These are phyloP conservation scores for Cladosporium sp. DNA, from an alignment of 2,329 filamentous ascomycete species.

Conservation along the genomic window DNA sequence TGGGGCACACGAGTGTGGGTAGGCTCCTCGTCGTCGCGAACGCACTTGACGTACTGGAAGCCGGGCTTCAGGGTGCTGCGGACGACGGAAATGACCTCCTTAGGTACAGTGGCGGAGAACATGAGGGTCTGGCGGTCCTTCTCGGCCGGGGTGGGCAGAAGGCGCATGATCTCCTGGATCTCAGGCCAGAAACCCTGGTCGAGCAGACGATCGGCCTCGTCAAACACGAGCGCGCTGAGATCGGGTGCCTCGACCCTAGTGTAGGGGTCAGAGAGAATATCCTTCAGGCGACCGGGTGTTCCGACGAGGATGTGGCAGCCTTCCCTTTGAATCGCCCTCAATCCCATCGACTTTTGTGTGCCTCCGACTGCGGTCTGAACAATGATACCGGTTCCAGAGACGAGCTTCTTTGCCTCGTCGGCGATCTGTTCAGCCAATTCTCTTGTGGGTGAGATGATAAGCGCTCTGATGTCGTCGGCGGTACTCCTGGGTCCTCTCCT, in stretches of 20 bases:
- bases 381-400: slow-evolving; percentile 64
- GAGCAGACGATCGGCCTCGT: slow-evolving; percentile 68
- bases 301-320: slow-evolving; percentile 90
- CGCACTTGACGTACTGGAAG: slow-evolving; percentile 90
- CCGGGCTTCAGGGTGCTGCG: slow-evolving; percentile 74
- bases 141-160: slow-evolving; percentile 63
- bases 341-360: slow-evolving; percentile 71
- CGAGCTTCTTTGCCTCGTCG: slow-evolving; percentile 71
- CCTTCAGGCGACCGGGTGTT: slow-evolving; percentile 84
- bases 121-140: slow-evolving; percentile 85
- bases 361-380: slow-evolving; percentile 87
- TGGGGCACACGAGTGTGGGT: slow-evolving; percentile 88
- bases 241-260: slow-evolving; percentile 66
- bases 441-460: slow-evolving; percentile 64
- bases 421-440: slow-evolving; percentile 67
- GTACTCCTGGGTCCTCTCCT: slow-evolving; percentile 55
- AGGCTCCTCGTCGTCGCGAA: slow-evolving; percentile 75
- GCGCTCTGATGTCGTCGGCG: slow-evolving; percentile 58
- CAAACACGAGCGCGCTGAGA: slow-evolving; percentile 62
- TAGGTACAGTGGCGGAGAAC: slow-evolving; percentile 91
- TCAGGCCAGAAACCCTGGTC: slow-evolving; percentile 58
- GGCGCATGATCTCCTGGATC: slow-evolving; percentile 50
- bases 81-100: slow-evolving; percentile 78
- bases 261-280: slow-evolving; percentile 69
- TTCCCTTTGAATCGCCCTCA: slow-evolving; percentile 67